These are phyloP conservation scores for Linum trigynum DNA, from an alignment of 345 rosid genomes.

Conservation along the genomic window DNA sequence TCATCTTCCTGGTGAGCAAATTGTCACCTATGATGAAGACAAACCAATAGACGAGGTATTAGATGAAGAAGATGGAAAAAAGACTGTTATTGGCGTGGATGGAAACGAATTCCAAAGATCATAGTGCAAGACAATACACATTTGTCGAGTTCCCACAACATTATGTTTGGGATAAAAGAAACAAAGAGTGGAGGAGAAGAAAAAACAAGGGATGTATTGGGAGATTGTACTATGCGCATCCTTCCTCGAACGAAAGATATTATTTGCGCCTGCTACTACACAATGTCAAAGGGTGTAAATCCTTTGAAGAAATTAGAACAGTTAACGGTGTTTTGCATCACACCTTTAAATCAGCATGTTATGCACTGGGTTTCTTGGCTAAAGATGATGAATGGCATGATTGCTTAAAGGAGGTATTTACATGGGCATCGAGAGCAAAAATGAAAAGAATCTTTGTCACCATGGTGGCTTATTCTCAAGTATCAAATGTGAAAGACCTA, in stretches of 20 bases:
- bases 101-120: neutral
- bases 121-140: neutral
- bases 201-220: neutral
- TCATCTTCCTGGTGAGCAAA: neutral
- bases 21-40: neutral
- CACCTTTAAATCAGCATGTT: conserved; percentile 10
- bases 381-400: conserved; percentile 13
- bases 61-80: neutral
- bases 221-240: conserved; percentile 3
- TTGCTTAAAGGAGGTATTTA: neutral
- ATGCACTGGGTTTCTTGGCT: conserved; percentile 6
- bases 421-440: neutral
- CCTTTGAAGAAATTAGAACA: conserved; percentile 5
- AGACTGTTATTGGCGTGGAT: conserved; percentile 8
- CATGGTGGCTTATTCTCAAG: neutral
- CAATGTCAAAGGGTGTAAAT: neutral
- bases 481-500: too few relatives aligned
- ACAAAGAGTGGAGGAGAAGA: neutral
- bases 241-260: neutral
- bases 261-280: conserved; percentile 5
- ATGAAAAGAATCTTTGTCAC: conserved; percentile 1
- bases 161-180: conserved; percentile 1
- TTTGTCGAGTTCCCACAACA: conserved; percentile 8
- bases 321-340: neutral
- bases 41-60: neutral